Evolutionary conservation across 208 protist genomes (phyloP), one percentile per base, ranked within the genome.

Genomic region (Lotmaria passim): DNA sequence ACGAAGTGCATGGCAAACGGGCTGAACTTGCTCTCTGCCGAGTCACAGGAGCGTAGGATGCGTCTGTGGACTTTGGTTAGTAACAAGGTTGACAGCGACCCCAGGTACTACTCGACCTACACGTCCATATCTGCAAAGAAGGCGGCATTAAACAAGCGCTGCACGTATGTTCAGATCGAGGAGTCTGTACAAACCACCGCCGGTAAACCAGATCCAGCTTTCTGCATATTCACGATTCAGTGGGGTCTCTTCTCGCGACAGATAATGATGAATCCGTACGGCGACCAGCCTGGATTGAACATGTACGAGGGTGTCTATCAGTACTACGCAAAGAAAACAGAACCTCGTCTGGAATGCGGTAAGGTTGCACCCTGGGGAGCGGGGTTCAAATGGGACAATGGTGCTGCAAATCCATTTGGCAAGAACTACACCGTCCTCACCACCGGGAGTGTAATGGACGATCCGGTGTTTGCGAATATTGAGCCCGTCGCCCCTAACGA

Each of bases 1-100:
- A 10, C 44, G 41, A 7, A 12, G 44, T 64, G 59, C 43, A 53
- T 53, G 43, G 59, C 41, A 6, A 64, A 53, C 30, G 59, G 59
- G 26, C 17, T 64, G 41, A 64, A 64, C 59, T 44, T 64, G 17
- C 43, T 64, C 44, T 43, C 30, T 21, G 44, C 19, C 19, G 59
- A 64, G 44, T 41, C 44, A n/a, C 0, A 2, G 23, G 2, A 0
- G 7, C 59, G 59, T 41, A 26, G 7, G 8, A 1, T 43, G 44
- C 59, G 59, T 7, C n/a, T 64, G 31, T 53, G 21, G 17, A n/a
- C n/a, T 7, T 24, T 64, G 57, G 26, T n/a, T 17, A 17, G 34
- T 14, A 0, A 17, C 28, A 50, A 3, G 14, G 34, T 51, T 19
- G 3, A 11, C 15, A 38, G 8, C 30, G 30, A 50, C 57, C 23